Evolutionary conservation across 2,329 filamentous ascomycete genomes (phyloP).

Genomic region (Microsporum ferrugineum): DNA sequence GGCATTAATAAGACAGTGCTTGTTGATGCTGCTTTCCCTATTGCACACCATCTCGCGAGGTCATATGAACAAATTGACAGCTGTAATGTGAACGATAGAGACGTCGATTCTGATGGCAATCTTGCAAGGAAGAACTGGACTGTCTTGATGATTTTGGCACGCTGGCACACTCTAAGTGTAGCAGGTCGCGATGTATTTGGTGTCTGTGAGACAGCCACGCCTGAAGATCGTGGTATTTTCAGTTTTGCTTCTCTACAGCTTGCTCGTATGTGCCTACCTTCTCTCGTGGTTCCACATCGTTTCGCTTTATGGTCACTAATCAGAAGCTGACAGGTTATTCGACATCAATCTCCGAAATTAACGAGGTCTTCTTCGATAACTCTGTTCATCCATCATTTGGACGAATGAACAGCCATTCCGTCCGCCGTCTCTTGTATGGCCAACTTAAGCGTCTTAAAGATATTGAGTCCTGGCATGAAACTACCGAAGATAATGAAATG

Average conservation of each 20-base stretch:
- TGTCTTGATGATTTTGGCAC: slow-evolving; percentile 28
- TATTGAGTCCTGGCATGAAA: slow-evolving; percentile 25
- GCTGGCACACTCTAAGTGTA: slow-evolving; percentile 34
- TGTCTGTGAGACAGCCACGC: slow-evolving; percentile 28
- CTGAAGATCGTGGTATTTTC: slow-evolving; percentile 29
- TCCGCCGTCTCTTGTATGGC: slow-evolving; percentile 27
- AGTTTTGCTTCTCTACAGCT: slow-evolving; percentile 28
- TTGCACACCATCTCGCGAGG: slow-evolving; percentile 31
- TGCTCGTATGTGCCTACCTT: slow-evolving; percentile 25
- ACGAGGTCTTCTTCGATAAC: slow-evolving; percentile 23
- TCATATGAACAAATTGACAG: slow-evolving; percentile 28
- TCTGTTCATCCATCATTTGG: slow-evolving; percentile 27
- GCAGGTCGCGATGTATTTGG: slow-evolving; percentile 30
- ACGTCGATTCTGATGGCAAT: slow-evolving; percentile 32
- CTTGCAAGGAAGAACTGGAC: slow-evolving; percentile 32
- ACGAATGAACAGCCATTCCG: slow-evolving; percentile 26
- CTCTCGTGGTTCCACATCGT: background rate
- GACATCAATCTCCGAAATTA: slow-evolving; percentile 27
- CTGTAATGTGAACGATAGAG: slow-evolving; percentile 23
- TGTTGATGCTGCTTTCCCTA: slow-evolving; percentile 30
- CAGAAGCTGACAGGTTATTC: slow-evolving; percentile 21
- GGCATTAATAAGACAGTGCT: slow-evolving; percentile 31
- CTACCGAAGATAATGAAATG: slow-evolving; percentile 18
- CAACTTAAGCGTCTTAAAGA: slow-evolving; percentile 30
- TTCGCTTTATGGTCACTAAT: background rate